These are phyloP conservation scores for Pichia sp. DNA, from an alignment of 1,139 yeast genomes.

Conservation along the genomic window DNA sequence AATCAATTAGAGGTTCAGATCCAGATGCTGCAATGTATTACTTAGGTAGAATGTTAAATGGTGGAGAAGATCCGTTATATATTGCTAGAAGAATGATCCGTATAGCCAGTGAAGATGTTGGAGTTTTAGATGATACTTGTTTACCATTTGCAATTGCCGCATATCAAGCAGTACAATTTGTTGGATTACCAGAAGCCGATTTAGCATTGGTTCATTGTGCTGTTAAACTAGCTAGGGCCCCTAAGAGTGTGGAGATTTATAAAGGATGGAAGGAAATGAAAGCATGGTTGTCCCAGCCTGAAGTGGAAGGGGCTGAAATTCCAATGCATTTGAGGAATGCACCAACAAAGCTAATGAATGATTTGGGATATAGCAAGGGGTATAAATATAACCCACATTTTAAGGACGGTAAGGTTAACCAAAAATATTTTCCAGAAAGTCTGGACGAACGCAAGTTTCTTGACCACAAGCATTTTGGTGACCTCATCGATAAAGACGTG, in stretches of 20 bases:
- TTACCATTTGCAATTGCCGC: slow-evolving; percentile 84
- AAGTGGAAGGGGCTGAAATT: slow-evolving; percentile 56
- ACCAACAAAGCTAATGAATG: slow-evolving; percentile 85
- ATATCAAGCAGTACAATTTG: slow-evolving; percentile 78
- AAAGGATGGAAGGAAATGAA: slow-evolving; percentile 70
- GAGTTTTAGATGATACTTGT: slow-evolving; percentile 73
- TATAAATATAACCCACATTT: slow-evolving; percentile 86
- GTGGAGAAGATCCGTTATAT: slow-evolving; percentile 92
- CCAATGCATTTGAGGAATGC: slow-evolving; percentile 89
- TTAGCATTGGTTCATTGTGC: slow-evolving; percentile 87
- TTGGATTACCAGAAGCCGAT: slow-evolving; percentile 98
- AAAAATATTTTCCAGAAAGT: slow-evolving; percentile 61
- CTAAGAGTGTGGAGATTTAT: slow-evolving; percentile 80
- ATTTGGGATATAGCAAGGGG: slow-evolving; percentile 74
- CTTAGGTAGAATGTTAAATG: slow-evolving; percentile 76
- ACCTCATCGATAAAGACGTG: slow-evolving; percentile 31
- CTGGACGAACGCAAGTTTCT: slow-evolving; percentile 33
- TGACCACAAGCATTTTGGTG: slow-evolving; percentile 40
- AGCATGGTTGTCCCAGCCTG: slow-evolving; percentile 51
- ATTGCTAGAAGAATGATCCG: slow-evolving; percentile 90
- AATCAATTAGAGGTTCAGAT: slow-evolving; percentile 80
- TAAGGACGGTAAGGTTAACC: slow-evolving; percentile 64
- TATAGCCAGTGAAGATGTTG: slow-evolving; percentile 88
- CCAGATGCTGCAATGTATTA: slow-evolving; percentile 88
- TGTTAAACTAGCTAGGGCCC: slow-evolving; percentile 76